Percentiles rank a stretch among this genome's conserved stretches.
These are phyloP conservation scores for Astrothelium subdiscretum DNA, from an alignment of 495 filamentous ascomycete genomes.

Conservation along the genomic window DNA sequence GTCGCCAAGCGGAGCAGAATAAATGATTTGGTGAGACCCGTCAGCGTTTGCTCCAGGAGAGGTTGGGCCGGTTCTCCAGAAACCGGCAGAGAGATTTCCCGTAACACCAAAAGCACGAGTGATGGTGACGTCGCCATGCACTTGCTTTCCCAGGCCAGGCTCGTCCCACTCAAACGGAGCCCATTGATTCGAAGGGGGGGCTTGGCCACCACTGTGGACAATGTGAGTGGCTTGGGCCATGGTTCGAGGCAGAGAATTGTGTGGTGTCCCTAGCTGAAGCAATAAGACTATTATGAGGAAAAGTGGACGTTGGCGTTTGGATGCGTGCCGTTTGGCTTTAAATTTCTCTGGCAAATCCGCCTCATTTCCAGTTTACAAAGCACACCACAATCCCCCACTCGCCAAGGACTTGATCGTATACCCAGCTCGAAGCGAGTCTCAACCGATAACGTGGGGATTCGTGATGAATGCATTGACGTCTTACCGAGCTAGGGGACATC, in stretches of 20 bases:
- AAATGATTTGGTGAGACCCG: neutral
- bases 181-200: neutral
- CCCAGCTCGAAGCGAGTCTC: neutral
- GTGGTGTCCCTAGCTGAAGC: neutral
- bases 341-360: neutral
- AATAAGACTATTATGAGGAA: neutral
- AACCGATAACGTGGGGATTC: neutral
- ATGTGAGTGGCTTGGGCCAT: neutral
- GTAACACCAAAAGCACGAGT: neutral
- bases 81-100: neutral
- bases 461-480: neutral
- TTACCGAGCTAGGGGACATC: neutral
- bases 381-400: neutral
- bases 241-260: neutral
- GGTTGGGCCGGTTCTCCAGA: neutral
- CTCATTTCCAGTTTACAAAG: neutral
- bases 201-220: neutral
- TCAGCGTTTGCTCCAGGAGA: neutral
- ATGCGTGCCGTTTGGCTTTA: neutral
- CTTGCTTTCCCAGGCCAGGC: neutral
- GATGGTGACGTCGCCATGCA: neutral
- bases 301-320: neutral
- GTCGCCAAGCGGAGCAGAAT: neutral
- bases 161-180: neutral
- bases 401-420: neutral